These are phyloP conservation scores for Microbotryum violaceum DNA, from an alignment of 1,284 basidiomycete species.

Conservation along the genomic window DNA sequence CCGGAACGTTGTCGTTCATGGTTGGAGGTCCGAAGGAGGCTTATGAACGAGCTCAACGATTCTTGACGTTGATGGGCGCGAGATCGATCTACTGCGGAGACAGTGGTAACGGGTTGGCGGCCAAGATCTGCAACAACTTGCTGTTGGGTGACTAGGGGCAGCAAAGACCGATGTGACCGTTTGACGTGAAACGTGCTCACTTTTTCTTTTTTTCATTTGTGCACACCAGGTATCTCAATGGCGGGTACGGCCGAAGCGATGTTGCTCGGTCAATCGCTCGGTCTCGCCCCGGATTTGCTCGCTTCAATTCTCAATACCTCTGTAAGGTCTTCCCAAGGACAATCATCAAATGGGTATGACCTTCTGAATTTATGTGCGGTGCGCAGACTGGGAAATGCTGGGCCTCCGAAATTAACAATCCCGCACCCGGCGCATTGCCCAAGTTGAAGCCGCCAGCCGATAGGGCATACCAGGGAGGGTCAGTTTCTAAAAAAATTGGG, in stretches of 20 bases:
- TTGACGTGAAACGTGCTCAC: background rate
- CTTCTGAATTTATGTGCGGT: background rate
- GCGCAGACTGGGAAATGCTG: conserved; percentile 52
- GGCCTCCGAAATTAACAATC: conserved; percentile 78
- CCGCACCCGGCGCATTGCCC: conserved; percentile 64
- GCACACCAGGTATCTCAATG: conserved; percentile 33
- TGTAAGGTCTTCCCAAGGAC: conserved; percentile 50
- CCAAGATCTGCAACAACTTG: conserved; percentile 77
- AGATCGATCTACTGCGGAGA: conserved; percentile 74
- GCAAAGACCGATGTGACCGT: background rate
- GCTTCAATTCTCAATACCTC: conserved; percentile 75
- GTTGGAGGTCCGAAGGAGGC: conserved; percentile 64
- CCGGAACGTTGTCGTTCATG: conserved; percentile 78
- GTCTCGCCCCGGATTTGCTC: conserved; percentile 63
- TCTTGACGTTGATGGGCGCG: conserved; percentile 59
- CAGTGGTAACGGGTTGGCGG: conserved; percentile 71
- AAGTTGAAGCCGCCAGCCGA: conserved; percentile 54
- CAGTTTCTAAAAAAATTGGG: conserved; percentile 7
- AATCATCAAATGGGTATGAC: conserved; percentile 5
- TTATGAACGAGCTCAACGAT: conserved; percentile 53
- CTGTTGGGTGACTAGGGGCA: background rate
- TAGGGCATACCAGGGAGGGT: conserved; percentile 60
- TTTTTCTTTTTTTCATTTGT: background rate
- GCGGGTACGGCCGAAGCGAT: conserved; percentile 57
- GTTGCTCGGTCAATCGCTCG: conserved; percentile 69